Conservation (phyloP, 768 basidiomycete species). For the Candolleomyces aberdarensis region DNA sequence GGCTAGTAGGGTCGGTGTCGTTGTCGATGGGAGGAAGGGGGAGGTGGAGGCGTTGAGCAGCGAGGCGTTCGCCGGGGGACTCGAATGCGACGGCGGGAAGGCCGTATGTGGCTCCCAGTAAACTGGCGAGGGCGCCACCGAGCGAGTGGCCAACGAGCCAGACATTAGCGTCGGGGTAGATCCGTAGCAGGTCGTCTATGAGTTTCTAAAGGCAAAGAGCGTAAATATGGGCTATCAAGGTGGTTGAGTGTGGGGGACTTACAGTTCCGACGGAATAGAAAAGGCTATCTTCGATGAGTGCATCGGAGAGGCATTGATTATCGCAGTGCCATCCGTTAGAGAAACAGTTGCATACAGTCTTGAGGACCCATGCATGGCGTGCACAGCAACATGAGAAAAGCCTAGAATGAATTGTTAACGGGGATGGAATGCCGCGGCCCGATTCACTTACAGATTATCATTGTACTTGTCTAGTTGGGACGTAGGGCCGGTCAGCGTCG, state of each 20-base stretch:
- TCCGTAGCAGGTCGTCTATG: conserved; percentile 78
- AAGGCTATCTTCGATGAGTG: conserved; percentile 84
- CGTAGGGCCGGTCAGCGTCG: conserved; percentile 80
- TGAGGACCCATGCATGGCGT: conserved; percentile 80
- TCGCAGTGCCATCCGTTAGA: conserved; percentile 70
- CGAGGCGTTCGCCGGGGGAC: conserved; percentile 71
- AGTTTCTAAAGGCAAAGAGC: conserved; percentile 53
- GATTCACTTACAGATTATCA: conserved; percentile 59
- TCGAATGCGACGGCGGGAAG: conserved; percentile 90
- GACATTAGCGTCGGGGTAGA: conserved; percentile 82
- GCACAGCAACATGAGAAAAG: conserved; percentile 95
- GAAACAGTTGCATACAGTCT: conserved; percentile 88
- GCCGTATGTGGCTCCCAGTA: conserved; percentile 91
- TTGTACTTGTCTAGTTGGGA: conserved; percentile 92
- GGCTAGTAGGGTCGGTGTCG: conserved; percentile 30
- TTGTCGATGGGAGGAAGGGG: conserved; percentile 57
- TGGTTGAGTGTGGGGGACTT: conserved; percentile 23
- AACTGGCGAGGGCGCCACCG: conserved; percentile 84
- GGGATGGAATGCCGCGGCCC: neutral
- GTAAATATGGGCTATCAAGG: neutral
- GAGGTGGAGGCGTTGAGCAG: conserved; percentile 81
- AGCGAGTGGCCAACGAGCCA: conserved; percentile 91
- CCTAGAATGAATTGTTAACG: conserved; percentile 15
- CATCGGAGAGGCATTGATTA: conserved; percentile 74
- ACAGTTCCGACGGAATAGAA: conserved; percentile 90